A percentile compares a stretch with the other conserved stretches of the same genome.
Evolutionary conservation across 495 filamentous ascomycete species (phyloP).

Genomic region (Penicillium bialowiezense): DNA sequence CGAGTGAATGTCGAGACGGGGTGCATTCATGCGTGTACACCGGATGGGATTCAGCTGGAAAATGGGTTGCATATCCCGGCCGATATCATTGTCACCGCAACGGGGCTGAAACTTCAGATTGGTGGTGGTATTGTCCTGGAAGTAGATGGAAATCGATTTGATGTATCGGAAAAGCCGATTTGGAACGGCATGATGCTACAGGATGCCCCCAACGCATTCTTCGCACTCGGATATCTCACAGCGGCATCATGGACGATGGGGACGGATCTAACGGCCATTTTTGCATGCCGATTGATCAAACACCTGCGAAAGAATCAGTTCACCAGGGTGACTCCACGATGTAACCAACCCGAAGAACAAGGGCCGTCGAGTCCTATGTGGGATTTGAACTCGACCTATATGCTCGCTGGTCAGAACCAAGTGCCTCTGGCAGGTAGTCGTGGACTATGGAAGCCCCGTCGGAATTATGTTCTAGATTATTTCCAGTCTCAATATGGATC

Average conservation of each 20-base stretch:
- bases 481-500: no score
- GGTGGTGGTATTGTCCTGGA: constrained; percentile 22
- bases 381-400: constrained; percentile 5
- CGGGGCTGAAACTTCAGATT: constrained; percentile 42
- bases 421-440: background rate
- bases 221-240: background rate
- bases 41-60: constrained; percentile 47
- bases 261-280: constrained; percentile 1
- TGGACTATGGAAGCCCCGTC: constrained; percentile 2
- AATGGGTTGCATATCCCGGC: constrained; percentile 45
- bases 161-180: constrained; percentile 27
- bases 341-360: background rate
- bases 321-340: no score
- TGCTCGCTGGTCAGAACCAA: background rate
- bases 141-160: constrained; percentile 22
- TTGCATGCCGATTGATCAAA: background rate
- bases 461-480: background rate
- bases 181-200: constrained; percentile 40
- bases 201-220: constrained; percentile 32
- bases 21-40: constrained; percentile 58
- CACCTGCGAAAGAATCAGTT: background rate
- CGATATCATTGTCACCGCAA: constrained; percentile 64
- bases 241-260: constrained; percentile 1
- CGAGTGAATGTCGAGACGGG: constrained; percentile 44
- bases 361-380: background rate